Evolutionary conservation across 73 alveolate genomes (phyloP).

Genomic region (Diophrys sp.): DNA sequence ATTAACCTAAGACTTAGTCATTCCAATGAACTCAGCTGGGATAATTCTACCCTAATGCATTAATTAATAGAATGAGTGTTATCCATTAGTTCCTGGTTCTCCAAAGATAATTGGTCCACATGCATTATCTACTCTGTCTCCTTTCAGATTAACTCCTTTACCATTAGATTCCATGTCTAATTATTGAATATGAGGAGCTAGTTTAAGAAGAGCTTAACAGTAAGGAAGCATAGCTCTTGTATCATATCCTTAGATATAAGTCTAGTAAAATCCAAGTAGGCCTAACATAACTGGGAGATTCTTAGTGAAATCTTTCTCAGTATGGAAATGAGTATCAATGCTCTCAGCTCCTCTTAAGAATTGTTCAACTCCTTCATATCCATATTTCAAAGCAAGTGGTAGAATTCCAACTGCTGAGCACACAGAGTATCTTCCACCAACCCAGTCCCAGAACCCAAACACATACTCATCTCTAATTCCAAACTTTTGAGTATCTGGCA

Average conservation of each 20-base stretch:
- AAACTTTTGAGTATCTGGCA: conserved; percentile 73
- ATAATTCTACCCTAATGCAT: conserved; percentile 84
- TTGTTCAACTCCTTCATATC: conserved; percentile 52
- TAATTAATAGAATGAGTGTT: conserved; percentile 87
- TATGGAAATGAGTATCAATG: conserved; percentile 73
- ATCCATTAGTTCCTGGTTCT: conserved; percentile 97
- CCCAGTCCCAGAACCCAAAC: conserved; percentile 98
- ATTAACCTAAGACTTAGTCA: conserved; percentile 70
- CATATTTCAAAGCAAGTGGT: conserved; percentile 89
- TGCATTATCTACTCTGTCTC: conserved; percentile 23
- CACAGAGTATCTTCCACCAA: conserved; percentile 97
- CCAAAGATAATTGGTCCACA: conserved; percentile 84
- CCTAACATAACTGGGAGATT: conserved; percentile 75
- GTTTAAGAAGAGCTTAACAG: conserved; percentile 71
- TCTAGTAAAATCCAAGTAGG: conserved; percentile 66
- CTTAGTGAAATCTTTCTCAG: conserved; percentile 43
- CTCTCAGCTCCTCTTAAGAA: conserved; percentile 81
- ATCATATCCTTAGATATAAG: conserved; percentile 37
- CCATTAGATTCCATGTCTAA: conserved; percentile 95
- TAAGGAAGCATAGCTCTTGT: conserved; percentile 90
- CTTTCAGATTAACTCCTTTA: conserved; percentile 44
- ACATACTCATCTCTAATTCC: conserved; percentile 84
- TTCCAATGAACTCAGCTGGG: conserved; percentile 92
- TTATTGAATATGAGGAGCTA: conserved; percentile 90
- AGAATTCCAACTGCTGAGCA: conserved; percentile 97